Evolutionary conservation across 352 stramenopile genomes (phyloP).

Genomic region (Pythium aristosporum): DNA sequence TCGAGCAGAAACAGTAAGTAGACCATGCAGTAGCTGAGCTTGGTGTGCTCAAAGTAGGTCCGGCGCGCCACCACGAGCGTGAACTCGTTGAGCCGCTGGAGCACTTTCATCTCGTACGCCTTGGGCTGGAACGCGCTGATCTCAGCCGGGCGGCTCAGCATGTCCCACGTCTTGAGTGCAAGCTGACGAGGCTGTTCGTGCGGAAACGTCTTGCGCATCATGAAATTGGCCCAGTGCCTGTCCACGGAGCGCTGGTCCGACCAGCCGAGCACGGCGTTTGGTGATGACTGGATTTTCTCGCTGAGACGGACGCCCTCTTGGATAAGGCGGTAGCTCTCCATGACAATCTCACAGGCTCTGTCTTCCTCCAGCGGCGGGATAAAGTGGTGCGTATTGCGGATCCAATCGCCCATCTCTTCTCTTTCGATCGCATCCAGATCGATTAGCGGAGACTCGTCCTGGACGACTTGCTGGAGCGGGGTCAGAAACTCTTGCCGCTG

Average conservation of each 20-base stretch:
- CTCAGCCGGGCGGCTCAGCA: conserved; percentile 30
- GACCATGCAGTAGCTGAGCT: conserved; percentile 26
- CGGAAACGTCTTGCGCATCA: conserved; percentile 45
- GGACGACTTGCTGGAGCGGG: conserved; percentile 2
- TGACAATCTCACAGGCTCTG: conserved; percentile 20
- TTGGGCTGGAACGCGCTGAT: conserved; percentile 35
- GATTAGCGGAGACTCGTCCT: conserved; percentile 10
- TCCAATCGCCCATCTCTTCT: conserved; percentile 25
- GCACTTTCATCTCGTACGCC: conserved; percentile 39
- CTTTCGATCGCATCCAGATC: conserved; percentile 16
- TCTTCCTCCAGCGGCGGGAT: conserved; percentile 10
- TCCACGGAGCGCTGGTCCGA: conserved; percentile 38
- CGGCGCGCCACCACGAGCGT: conserved; percentile 27
- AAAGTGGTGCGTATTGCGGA: conserved; percentile 25
- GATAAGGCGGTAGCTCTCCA: conserved; percentile 26
- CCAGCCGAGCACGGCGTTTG: conserved; percentile 46
- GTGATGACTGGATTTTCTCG: background rate
- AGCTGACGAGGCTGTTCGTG: conserved; percentile 30
- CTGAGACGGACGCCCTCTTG: conserved; percentile 17
- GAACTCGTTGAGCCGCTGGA: conserved; percentile 31
- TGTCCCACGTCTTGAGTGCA: conserved; percentile 36
- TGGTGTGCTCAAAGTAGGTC: conserved; percentile 11
- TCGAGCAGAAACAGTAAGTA: conserved; percentile 31
- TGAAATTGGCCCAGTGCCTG: conserved; percentile 43
- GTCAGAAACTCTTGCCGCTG: conserved; percentile 9